Conservation (phyloP, 768 basidiomycete species). For the Termitomyces sp. region DNA sequence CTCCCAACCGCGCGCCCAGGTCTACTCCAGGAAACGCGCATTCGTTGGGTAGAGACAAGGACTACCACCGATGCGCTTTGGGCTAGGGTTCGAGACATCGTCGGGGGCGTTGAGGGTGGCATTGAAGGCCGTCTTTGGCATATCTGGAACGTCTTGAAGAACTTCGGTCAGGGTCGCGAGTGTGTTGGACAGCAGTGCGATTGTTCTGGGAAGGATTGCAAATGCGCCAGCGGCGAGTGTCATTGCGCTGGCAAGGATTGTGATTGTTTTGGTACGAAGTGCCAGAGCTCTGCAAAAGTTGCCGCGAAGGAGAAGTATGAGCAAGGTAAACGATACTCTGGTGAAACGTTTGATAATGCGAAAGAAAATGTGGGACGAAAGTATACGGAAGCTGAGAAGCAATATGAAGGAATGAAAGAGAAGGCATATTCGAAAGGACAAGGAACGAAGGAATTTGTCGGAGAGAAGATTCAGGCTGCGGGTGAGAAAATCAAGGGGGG, state of each 20-base stretch:
- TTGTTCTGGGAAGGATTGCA: slow-evolving; percentile 4
- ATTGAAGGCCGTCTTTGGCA: slow-evolving; percentile 71
- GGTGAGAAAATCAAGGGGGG: slow-evolving; percentile 31
- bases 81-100: slow-evolving; percentile 55
- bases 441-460: slow-evolving; percentile 25
- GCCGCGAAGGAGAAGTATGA: slow-evolving; percentile 26
- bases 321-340: slow-evolving; percentile 17
- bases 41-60: slow-evolving; percentile 70
- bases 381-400: slow-evolving; percentile 10
- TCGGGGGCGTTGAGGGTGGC: slow-evolving; percentile 62
- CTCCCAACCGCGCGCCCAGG: slow-evolving; percentile 64
- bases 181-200: slow-evolving; percentile 17
- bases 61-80: slow-evolving; percentile 53
- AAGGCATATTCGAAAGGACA: slow-evolving; percentile 25
- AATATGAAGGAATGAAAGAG: slow-evolving; percentile 18
- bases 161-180: slow-evolving; percentile 17
- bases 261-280: slow-evolving; percentile 10
- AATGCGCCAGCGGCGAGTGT: not conserved
- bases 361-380: slow-evolving; percentile 15
- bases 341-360: slow-evolving; percentile 21
- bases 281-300: not conserved
- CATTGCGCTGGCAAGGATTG: slow-evolving; percentile 4
- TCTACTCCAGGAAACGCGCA: slow-evolving; percentile 75
- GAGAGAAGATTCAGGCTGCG: slow-evolving; percentile 31
- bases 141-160: slow-evolving; percentile 38